Conservation (phyloP, 1,139 yeast species). For the Pichia sp. region DNA sequence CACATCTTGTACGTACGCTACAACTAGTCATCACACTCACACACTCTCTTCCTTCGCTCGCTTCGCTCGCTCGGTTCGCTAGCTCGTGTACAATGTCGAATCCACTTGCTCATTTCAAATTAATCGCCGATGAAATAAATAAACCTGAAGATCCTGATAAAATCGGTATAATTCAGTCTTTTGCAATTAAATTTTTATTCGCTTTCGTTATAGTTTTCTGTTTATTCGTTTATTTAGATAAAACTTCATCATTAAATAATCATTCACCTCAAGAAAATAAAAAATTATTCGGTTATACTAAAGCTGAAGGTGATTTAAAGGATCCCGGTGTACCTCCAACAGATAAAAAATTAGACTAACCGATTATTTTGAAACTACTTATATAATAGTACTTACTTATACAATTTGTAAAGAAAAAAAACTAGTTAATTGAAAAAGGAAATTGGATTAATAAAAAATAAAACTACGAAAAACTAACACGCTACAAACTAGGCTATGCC, state of each 20-base stretch:
- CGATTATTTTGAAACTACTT: not conserved
- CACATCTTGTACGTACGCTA: no score
- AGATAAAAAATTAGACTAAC: not conserved
- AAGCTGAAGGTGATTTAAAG: not conserved
- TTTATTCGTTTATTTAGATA: constrained; percentile 21
- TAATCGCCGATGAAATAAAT: constrained; percentile 13
- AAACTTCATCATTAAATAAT: constrained; percentile 17
- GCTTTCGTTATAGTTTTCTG: constrained; percentile 18
- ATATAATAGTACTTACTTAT: not conserved
- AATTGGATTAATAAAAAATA: not conserved
- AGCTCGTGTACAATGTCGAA: constrained; percentile 11
- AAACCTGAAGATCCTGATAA: constrained; percentile 6
- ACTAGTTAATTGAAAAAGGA: not conserved
- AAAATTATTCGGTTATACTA: constrained; percentile 3
- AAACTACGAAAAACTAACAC: no score
- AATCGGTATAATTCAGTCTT: constrained; percentile 14
- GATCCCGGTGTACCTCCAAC: constrained; percentile 1
- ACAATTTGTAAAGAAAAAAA: not conserved
- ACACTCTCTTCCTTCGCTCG: not conserved
- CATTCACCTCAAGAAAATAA: constrained; percentile 19
- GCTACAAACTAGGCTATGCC: no score
- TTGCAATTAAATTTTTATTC: constrained; percentile 20
- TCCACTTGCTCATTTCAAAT: constrained; percentile 15
- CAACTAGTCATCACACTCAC: not conserved
- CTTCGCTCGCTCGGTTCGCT: no score